These are phyloP conservation scores for Fusarium nodosum DNA, from an alignment of 2,329 filamentous ascomycete species.

Conservation along the genomic window DNA sequence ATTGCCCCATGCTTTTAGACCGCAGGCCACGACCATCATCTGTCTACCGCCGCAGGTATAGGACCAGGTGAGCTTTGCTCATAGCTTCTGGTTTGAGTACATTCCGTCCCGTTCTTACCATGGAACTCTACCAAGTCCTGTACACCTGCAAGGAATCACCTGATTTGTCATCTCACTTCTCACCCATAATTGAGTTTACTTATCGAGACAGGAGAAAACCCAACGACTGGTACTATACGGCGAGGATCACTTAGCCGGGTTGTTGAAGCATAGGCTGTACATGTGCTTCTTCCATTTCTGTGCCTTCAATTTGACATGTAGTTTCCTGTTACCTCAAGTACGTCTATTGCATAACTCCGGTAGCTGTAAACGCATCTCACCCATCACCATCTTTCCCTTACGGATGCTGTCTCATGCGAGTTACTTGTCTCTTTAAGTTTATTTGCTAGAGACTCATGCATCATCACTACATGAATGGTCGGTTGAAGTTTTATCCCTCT, in stretches of 20 bases:
- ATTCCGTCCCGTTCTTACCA: background rate
- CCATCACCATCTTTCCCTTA: conserved; percentile 21
- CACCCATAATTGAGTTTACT: background rate
- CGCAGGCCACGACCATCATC: conserved; percentile 15
- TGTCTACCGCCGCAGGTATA: conserved; percentile 27
- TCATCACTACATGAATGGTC: background rate
- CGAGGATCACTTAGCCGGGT: background rate
- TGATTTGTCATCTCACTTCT: conserved; percentile 30
- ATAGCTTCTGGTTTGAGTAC: conserved; percentile 1
- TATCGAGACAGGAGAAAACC: background rate
- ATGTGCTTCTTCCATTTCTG: background rate
- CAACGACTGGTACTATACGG: background rate
- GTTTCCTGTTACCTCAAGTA: background rate
- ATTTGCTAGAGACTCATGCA: background rate
- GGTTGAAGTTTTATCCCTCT: conserved; percentile 1
- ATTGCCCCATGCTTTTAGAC: conserved; percentile 17
- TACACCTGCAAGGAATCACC: conserved; percentile 21
- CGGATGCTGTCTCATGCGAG: conserved; percentile 9
- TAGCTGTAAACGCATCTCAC: conserved; percentile 15
- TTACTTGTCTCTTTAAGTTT: conserved; percentile 3
- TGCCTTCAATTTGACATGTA: background rate
- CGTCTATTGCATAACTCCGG: background rate
- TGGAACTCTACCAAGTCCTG: conserved; percentile 2
- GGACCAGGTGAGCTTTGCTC: conserved; percentile 17
- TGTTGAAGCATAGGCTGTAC: background rate